phyloP scores from a whole-genome alignment of 2,329 filamentous ascomycete species.

The Fusarium nodosum region DNA sequence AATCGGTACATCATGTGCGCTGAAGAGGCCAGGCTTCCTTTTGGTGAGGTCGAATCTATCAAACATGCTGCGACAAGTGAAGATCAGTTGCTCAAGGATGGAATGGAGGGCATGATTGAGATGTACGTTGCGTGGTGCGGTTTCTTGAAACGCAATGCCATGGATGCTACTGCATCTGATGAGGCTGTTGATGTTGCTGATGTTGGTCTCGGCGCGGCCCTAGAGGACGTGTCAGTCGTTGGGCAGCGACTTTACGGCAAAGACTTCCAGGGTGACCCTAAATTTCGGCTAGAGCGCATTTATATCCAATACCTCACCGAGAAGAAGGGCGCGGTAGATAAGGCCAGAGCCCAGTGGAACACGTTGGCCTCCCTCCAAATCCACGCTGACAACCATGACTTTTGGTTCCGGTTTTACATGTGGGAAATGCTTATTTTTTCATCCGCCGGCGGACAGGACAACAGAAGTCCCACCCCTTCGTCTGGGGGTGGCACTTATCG shows the following conservation, averaged over 20 bases:
- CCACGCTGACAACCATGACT: conserved; percentile 84
- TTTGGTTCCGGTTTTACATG: conserved; percentile 92
- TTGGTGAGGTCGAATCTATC: conserved; percentile 85
- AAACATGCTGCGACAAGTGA: conserved; percentile 94
- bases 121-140: conserved; percentile 96
- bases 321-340: conserved; percentile 80
- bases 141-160: conserved; percentile 88
- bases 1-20: conserved; percentile 87
- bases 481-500: conserved; percentile 64
- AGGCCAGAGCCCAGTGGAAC: conserved; percentile 83
- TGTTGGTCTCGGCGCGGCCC: conserved; percentile 85
- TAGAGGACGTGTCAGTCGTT: conserved; percentile 87
- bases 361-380: conserved; percentile 74
- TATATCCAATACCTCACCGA: conserved; percentile 93
- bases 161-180: conserved; percentile 78
- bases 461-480: conserved; percentile 66
- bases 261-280: conserved; percentile 85
- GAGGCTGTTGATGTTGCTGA: conserved; percentile 92
- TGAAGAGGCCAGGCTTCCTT: conserved; percentile 81
- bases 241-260: conserved; percentile 80
- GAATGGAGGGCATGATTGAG: conserved; percentile 88
- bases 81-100: conserved; percentile 84
- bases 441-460: conserved; percentile 58
- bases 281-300: conserved; percentile 90
- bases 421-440: conserved; percentile 84